Conservation (phyloP, 2,329 filamentous ascomycete species). For the Cordyceps cateniannulata region DNA sequence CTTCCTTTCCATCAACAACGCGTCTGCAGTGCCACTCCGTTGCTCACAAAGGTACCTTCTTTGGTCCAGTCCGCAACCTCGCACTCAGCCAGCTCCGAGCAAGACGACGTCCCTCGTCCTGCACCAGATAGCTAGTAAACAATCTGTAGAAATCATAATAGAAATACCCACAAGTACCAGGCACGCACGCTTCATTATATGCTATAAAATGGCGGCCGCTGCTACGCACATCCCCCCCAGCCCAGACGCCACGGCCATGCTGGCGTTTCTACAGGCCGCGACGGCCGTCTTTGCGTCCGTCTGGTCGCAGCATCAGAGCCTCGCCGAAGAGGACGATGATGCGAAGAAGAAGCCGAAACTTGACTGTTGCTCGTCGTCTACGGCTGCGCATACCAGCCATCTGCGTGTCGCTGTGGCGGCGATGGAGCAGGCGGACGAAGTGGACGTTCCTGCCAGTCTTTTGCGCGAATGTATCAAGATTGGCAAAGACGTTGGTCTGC, state of each 20-base stretch:
- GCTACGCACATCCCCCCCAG: background rate
- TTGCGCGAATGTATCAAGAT: slow-evolving; percentile 20
- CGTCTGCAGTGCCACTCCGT: background rate
- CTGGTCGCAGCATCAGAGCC: background rate
- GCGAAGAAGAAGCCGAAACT: background rate
- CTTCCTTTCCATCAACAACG: background rate
- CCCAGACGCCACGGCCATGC: slow-evolving; percentile 10
- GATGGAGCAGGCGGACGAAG: background rate
- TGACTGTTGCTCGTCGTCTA: background rate
- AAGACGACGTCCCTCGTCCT: background rate
- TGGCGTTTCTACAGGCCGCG: slow-evolving; percentile 17
- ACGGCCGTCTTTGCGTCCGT: slow-evolving; percentile 13
- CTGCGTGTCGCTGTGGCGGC: background rate
- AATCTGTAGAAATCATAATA: background rate
- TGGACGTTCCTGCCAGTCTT: slow-evolving; percentile 5
- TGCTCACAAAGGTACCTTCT: too few species aligned
- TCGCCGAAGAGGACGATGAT: background rate
- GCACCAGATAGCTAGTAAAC: background rate
- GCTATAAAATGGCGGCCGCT: slow-evolving; percentile 28
- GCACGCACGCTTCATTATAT: slow-evolving; percentile 22
- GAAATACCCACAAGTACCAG: background rate
- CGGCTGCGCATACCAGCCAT: background rate
- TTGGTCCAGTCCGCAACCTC: background rate
- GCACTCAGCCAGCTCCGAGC: background rate
- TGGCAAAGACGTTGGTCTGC: slow-evolving; percentile 20